Evolutionary conservation across 495 filamentous ascomycete species (phyloP), one percentile per base, ranked within the genome.

Genomic region (Neurospora sp.): DNA sequence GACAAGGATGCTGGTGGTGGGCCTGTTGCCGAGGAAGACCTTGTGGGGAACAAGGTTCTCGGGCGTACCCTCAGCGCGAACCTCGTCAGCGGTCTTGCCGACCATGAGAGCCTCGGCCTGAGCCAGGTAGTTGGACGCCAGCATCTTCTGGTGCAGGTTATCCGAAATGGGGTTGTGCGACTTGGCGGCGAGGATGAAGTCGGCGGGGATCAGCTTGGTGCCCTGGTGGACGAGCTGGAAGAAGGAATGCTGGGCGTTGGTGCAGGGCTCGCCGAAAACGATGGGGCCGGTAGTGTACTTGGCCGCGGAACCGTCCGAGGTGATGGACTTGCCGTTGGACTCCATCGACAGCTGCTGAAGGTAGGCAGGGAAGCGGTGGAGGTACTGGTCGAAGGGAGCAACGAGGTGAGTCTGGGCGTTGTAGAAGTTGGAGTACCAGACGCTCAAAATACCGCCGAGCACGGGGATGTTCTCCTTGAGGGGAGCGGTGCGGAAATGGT

Each of bases 291-390:
- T 99, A 70, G 94, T 97, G 86, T 98, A 98, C 82, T 97, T 96
- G 81, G 97, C 94, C 69, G 96, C 92, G 59, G 94, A 88, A 74
- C 94, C 94, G 74, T 89, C 89, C 70, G 95, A 93, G 74, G 96
- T 97, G 82, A 98, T 93, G 72, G 93, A 92, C 88, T 99, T 99
- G 78, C 96, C 96, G 84, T 99, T 99, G 78, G 96, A 98, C 86
- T 99, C 96, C 96, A 99, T 99, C 75, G 94, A 98, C 69, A 99
- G 88, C 83, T 99, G 96, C 84, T 99, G 96, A 39, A 99, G 92
- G 85, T 99, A 99, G 75, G 96, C 96, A 18, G 96, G 94, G 92
- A 99, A 98, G 72, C 96, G 93, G 88, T 97, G 93, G 78, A 99
- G 90, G 85, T 99, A 99, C 84, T 99, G 96, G 84, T 99, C 96